phyloP scores from a whole-genome alignment of 441 rosid genomes.

The Daphne laureola region DNA sequence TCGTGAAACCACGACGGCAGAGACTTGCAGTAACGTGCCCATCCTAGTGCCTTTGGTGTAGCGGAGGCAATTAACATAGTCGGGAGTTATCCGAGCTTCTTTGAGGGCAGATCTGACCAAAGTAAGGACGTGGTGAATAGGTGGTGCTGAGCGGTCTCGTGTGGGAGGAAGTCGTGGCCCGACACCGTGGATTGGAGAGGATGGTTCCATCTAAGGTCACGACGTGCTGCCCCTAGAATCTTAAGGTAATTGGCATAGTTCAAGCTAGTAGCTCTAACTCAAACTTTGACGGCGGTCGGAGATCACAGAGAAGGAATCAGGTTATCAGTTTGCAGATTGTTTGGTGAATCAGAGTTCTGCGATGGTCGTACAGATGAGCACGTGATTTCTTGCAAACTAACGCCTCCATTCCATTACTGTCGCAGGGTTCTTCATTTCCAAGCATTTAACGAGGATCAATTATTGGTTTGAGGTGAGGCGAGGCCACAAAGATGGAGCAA shows the following conservation, averaged over 20 bases:
- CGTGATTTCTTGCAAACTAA: constrained; percentile 62
- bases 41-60: constrained; percentile 93
- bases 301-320: constrained; percentile 53
- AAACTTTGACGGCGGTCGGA: constrained; percentile 57
- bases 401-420: constrained; percentile 86
- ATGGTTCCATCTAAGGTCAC: constrained; percentile 74
- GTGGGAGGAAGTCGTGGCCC: constrained; percentile 92
- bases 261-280: constrained; percentile 82
- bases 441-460: too few relatives aligned
- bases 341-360: constrained; percentile 35
- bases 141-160: constrained; percentile 93
- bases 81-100: constrained; percentile 47
- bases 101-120: constrained; percentile 60
- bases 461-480: too few relatives aligned
- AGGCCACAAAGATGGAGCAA: too few relatives aligned
- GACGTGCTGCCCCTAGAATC: constrained; percentile 77
- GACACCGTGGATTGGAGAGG: constrained; percentile 93
- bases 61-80: constrained; percentile 78
- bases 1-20: constrained; percentile 66
- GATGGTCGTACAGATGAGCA: constrained; percentile 43
- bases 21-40: constrained; percentile 89
- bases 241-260: constrained; percentile 83
- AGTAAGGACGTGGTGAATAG: constrained; percentile 73
- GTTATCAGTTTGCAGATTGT: constrained; percentile 28
- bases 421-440: too few relatives aligned